Base-by-base conservation (phyloP, 2,329 filamentous ascomycete genomes). In the Apiospora hydei region DNA sequence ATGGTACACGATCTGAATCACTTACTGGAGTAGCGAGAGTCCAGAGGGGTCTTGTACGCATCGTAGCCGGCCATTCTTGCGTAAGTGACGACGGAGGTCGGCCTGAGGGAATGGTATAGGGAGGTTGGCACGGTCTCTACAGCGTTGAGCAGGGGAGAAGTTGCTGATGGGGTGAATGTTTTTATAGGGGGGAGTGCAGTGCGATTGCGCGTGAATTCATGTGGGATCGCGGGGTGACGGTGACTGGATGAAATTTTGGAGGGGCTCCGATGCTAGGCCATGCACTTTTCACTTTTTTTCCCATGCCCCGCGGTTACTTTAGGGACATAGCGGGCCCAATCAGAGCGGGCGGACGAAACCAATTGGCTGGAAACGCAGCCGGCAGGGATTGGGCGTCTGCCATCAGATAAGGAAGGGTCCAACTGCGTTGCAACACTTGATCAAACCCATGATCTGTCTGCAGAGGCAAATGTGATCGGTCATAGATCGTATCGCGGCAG, bases 11-110 rank as follows among this genome's bases (percentile, higher is more conserved):
- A 10, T 41, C 16, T 8, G 69, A 1, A 24, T 30, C 34, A 26
- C 69, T 44, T 61, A 70, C 70, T 72, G 67, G 69, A 73, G 67
- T 73, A 73, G 71, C 72, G 72, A 30, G 70, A 69, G 72, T 72
- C 69, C 13, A 73, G 51, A n/a, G 72, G 72, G 18, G 72, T 73
- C 68, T 73, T 69, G 72, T 73, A 73, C 21, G 67, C 70, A 49
- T 73, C 72, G 61, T 67, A 73, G 26, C 67, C 72, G 38, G 70
- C 18, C 72, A 73, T 73, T 44, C 21, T 70, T 61, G 64, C 69
- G 34, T 10, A 18, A 14, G 34, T 7, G 4, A 57, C 18, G 6
- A 7, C 24, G 14, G 14, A 7, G 30, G 14, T 16, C 26, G 18
- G 11, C 24, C 49, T 24, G 16, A 30, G 10, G 24, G 4, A 26